These are phyloP conservation scores for Poa annua DNA, from an alignment of 176 grass and related monocot species.

Conservation along the genomic window DNA sequence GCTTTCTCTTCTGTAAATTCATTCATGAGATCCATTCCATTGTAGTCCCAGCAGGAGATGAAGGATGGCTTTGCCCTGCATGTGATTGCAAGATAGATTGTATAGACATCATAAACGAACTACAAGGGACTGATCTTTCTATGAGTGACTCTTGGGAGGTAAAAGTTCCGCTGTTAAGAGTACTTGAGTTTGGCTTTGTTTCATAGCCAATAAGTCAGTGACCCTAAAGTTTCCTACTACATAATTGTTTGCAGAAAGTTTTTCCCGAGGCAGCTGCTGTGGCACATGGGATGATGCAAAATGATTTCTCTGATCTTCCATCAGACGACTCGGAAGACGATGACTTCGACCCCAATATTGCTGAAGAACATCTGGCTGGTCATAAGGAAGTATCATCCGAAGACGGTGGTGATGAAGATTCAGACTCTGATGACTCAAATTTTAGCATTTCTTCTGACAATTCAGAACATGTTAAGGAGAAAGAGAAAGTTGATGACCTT, in stretches of 20 bases:
- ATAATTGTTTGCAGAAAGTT: slow-evolving; percentile 76
- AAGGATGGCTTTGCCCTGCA: slow-evolving; percentile 92
- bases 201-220: neutral
- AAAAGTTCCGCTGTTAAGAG: slow-evolving; percentile 30
- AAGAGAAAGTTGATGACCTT: slow-evolving; percentile 54
- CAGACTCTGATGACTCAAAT: slow-evolving; percentile 74
- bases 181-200: neutral
- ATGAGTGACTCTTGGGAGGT: slow-evolving; percentile 86
- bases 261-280: slow-evolving; percentile 74
- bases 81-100: slow-evolving; percentile 96
- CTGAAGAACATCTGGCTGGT: slow-evolving; percentile 44
- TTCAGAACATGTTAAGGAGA: slow-evolving; percentile 43
- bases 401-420: slow-evolving; percentile 54
- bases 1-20: slow-evolving; percentile 20
- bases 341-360: slow-evolving; percentile 62
- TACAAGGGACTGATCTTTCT: slow-evolving; percentile 68
- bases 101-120: slow-evolving; percentile 81
- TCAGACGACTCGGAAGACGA: slow-evolving; percentile 89
- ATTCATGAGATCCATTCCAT: slow-evolving; percentile 50
- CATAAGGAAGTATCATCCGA: slow-evolving; percentile 49
- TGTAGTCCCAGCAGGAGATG: slow-evolving; percentile 80
- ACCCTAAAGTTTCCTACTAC: slow-evolving; percentile 30
- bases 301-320: slow-evolving; percentile 63
- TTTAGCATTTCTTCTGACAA: slow-evolving; percentile 65
- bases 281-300: slow-evolving; percentile 48